Base-by-base conservation (phyloP, 2,329 filamentous ascomycete species). In the Beauveria australis region DNA sequence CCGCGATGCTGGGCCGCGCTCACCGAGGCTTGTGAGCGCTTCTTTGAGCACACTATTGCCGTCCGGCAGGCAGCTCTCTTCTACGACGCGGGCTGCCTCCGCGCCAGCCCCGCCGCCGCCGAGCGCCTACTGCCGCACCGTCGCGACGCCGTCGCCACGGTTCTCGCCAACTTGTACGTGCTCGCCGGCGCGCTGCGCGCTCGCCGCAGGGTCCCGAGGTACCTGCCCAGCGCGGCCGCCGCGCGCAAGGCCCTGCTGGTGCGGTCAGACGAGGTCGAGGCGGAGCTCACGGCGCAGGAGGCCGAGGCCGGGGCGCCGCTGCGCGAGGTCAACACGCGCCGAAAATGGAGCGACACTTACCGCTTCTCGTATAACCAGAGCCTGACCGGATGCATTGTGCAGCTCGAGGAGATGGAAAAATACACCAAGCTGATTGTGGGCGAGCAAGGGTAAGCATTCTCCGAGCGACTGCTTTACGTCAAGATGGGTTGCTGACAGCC, bases 341-440 rank as follows among this genome's bases (percentile, higher is more conserved):
- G 75, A 64, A 78, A 79, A 61, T 83, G 81, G 80, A 77, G 76
- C 40, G 79, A 84, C 66, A 81, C 85, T 61, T 84, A 85, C 66
- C 79, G 78, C 61, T 82, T 79, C 68, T 79, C 76, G 1, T 81
- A 81, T 66, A 79, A 78, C 61, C 77, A 82, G 64, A 81, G 78
- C 62, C 70, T 82, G 52, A 82, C 79, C 7, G 78, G 79, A 3
- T 82, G 83, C 68, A 77, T 82, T 5, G 76, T 78, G 54, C 78
- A 85, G 64, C 67, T 85, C 2, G 78, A 82, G 64, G 75, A 79
- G 61, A 68, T 86, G 52, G 79, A 84, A 66, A 78, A 74, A 63
- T 84, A 79, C 62, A 83, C 81, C 2, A 85, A 84, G 68, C 76
- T 79, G 52, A 82, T 85, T 64, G 78, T 81, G 40, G 82, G 83